Evolutionary conservation across 139 green algal genomes (phyloP), one percentile per base, ranked within the genome.

Genomic region (Asterochloris sp.): DNA sequence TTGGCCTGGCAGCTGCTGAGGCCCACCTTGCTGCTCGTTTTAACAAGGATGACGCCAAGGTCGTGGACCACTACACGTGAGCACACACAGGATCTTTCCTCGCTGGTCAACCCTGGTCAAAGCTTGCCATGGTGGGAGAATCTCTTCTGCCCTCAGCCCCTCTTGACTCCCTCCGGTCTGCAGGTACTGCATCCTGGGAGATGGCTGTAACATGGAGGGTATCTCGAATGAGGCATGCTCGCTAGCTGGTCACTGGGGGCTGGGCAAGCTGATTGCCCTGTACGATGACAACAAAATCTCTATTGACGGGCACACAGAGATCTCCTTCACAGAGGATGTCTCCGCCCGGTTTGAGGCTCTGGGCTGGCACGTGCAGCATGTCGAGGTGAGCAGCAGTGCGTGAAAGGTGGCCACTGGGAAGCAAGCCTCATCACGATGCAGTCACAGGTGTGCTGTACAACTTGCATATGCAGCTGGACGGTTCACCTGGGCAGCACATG

Each of bases 211-310:
- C 91, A 99, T 99, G 97, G 97, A 99, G 94, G 97, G 97, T 82
- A 94, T 99, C 87, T 98, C 93, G 81, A 96, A 96, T 82, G 97
- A 99, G 95, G 96, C 94, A 67, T 94, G 84, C 83, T 99, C 96
- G 73, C 89, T 99, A 82, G 97, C 97, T 10, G 97, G 95, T 81
- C 97, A 99, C 92, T 98, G 94, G 96, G 96, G 95, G 81, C 95
- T 99, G 81, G 96, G 96, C 93, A 99, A 99, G 95, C 94, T 99
- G 23, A 99, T 99, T 88, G 93, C 90, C 19, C 90, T 99, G 81
- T 99, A 99, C 89, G 97, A 99, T 84, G 95, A 99, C 95, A 99
- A 99, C 96, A 91, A 96, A 74, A 99, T 99, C 91, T 98, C 96
- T 87, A 99, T 99, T 80, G 97, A 99, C 83, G 97, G 97, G 78